Evolutionary conservation across 345 rosid genomes (phyloP), one percentile per base, ranked within the genome.

Genomic region (Cardamine occulta): DNA sequence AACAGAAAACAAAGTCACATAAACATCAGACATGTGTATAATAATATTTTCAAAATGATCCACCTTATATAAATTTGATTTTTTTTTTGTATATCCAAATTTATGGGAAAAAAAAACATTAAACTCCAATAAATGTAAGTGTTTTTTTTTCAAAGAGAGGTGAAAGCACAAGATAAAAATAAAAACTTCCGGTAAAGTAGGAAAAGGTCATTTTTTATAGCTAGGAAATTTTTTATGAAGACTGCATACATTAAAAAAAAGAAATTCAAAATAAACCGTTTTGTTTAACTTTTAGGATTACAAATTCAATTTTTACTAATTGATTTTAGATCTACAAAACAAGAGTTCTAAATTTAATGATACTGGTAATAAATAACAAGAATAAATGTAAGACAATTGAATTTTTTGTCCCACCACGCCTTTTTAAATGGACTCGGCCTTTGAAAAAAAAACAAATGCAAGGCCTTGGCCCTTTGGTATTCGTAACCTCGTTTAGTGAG

Each of bases 31-130:
- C 24, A 61, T 48, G 49, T 53, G 39, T 72, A 60, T 11, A 60
- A 48, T 52, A 34, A 47, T 52, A 63, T 42, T 73, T 11, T 53
- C 56, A 44, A 63, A 73, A 35, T 19, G 68, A 72, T 68, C 75
- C 68, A 60, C 74, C 66, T 59, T 70, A 70, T 15, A n/a, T 56
- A 14, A 21, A 53, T 26, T 35, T 17, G 45, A 11, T 39, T 45
- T 37, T 31, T 28, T 29, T 29, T 28, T 15, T 9, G 19, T 28
- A 15, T 7, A 56, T 29, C 12, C 19, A 52, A 11, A 28, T 55
- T 12, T 55, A 29, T 45, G 57, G 39, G n/a, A n/a, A n/a, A 49
- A 42, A 45, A 31, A 7, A 26, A n/a, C 24, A 23, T 15, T 11
- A 53, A 53, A 2, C 17, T 23, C 57, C n/a, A 23, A 53, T 45